Conservation (phyloP, 805 yeast species). For the Teunomyces aglyptinius region DNA sequence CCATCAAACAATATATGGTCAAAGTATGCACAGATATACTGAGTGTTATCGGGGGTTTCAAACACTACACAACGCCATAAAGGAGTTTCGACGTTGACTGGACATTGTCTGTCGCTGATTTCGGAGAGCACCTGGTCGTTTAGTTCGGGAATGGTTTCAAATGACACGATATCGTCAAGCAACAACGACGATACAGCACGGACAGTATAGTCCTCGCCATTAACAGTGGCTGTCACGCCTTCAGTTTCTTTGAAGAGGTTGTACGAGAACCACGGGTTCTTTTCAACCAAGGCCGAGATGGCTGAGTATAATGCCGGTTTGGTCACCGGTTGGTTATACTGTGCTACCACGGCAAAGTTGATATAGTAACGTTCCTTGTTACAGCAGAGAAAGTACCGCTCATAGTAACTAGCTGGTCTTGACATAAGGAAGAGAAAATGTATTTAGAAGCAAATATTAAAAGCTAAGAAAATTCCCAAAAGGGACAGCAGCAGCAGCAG, state of each 20-base stretch:
- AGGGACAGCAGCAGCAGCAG: too few species aligned
- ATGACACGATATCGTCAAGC: slow-evolving; percentile 9
- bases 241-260: slow-evolving; percentile 5
- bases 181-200: slow-evolving; percentile 6
- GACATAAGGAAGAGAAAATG: not conserved
- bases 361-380: slow-evolving; percentile 9
- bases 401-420: slow-evolving; percentile 5
- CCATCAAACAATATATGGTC: slow-evolving; percentile 13
- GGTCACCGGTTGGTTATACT: slow-evolving; percentile 4
- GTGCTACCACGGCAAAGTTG: slow-evolving; percentile 8
- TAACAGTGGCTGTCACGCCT: not conserved
- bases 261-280: slow-evolving; percentile 11
- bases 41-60: slow-evolving; percentile 1
- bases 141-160: not conserved
- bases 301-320: slow-evolving; percentile 7
- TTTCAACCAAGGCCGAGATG: slow-evolving; percentile 1
- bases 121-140: slow-evolving; percentile 4
- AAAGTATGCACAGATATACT: slow-evolving; percentile 8
- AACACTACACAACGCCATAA: slow-evolving; percentile 11
- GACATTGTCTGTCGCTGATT: slow-evolving; percentile 4
- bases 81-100: slow-evolving; percentile 8
- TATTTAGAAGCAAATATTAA: not conserved
- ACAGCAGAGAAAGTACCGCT: slow-evolving; percentile 11
- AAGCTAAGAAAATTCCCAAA: not conserved
- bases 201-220: slow-evolving; percentile 9